phyloP scores from a whole-genome alignment of 192 early-diverging fungal genomes.

The Lunasporangiospora selenospora region DNA sequence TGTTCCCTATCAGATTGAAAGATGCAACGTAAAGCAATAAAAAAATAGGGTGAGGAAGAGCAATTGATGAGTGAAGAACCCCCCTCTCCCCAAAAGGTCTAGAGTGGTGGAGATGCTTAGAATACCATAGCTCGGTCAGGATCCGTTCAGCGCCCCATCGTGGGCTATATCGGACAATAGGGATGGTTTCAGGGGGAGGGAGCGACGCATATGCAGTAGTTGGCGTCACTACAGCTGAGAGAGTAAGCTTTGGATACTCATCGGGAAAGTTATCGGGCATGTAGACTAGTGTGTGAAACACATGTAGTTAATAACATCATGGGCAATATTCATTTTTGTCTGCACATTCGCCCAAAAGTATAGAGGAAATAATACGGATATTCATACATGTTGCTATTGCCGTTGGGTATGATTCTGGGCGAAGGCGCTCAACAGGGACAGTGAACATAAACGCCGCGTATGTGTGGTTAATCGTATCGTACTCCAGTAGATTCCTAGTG shows the following conservation, averaged over 20 bases:
- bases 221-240: constrained; percentile 16
- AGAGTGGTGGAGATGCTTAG: no score
- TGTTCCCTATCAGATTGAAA: constrained; percentile 18
- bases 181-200: constrained; percentile 15
- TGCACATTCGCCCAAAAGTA: no score
- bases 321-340: no score
- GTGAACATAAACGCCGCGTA: constrained; percentile 21
- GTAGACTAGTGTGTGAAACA: constrained; percentile 24
- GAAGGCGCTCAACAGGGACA: constrained; percentile 1
- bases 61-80: background rate
- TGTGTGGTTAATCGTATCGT: constrained; percentile 13
- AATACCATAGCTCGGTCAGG: constrained; percentile 23
- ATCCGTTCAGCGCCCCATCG: constrained; percentile 31
- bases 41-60: background rate
- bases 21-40: no score
- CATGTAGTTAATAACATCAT: no score
- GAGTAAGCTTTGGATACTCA: constrained; percentile 26
- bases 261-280: constrained; percentile 24
- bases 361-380: background rate
- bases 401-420: background rate
- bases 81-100: no score
- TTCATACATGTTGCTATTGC: constrained; percentile 28
- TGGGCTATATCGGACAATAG: constrained; percentile 24
- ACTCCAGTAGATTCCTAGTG: constrained; percentile 42
- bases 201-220: background rate